Conservation (phyloP, 2,329 filamentous ascomycete genomes). For the Botryotinia globosa region DNA sequence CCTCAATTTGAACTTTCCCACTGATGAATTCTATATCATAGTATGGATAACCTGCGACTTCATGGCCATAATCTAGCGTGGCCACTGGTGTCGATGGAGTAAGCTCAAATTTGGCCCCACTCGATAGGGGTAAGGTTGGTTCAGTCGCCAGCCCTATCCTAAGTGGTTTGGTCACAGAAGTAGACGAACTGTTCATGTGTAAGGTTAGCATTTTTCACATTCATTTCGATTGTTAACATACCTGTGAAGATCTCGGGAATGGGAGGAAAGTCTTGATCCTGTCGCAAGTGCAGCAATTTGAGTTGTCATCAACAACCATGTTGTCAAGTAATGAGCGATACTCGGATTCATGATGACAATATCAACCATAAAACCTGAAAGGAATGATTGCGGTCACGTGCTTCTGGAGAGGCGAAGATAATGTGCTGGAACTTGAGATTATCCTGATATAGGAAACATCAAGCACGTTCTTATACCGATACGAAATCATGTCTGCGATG, state of each 20-base stretch:
- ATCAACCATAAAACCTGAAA: neutral
- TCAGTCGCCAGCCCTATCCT: neutral
- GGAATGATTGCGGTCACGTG: neutral
- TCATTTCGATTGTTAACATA: neutral
- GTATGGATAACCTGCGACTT: neutral
- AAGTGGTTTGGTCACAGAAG: neutral
- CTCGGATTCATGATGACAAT: neutral
- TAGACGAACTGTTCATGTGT: neutral
- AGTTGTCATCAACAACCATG: neutral
- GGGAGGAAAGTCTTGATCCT: neutral
- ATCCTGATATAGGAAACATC: neutral
- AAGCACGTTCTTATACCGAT: neutral
- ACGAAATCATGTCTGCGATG: neutral
- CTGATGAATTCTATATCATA: neutral
- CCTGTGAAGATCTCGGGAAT: neutral
- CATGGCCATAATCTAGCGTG: neutral
- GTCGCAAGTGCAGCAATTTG: neutral
- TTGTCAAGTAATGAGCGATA: neutral
- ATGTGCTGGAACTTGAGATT: neutral
- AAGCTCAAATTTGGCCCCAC: neutral
- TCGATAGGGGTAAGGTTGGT: neutral
- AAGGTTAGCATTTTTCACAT: neutral
- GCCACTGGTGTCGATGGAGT: neutral
- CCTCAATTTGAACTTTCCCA: neutral
- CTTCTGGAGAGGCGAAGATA: neutral